Base-by-base conservation (phyloP, 129 eudicot species). In the Flaveria sonorensis region DNA sequence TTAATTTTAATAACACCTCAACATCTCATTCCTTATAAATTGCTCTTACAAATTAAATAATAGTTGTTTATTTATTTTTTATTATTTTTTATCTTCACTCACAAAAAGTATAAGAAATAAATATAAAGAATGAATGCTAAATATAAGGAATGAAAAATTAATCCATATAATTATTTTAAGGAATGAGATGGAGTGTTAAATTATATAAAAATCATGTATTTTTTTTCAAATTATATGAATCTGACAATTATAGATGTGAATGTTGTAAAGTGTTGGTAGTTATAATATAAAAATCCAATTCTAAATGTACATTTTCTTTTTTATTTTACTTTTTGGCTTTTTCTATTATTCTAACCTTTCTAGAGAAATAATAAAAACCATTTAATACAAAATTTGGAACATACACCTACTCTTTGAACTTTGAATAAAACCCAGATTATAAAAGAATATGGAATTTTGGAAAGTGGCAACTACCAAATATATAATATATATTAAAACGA, bases 351-450 rank as follows among this genome's bases (percentile, higher is more conserved):
- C 19, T 62, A 62, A 26, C 28, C 3, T 12, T 23, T 62, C 24
- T 13, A 28, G 13, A 24, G 14, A 24, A 24, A 28, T 24, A 5
- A 62, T 59, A 24, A 14, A 13, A 21, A 24, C 36, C 39, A 64
- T 32, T 64, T 32, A 20, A 32, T 32, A 21, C 70, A 28, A 40
- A 65, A 19, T 65, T 65, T 36, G 19, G 14, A 65, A 36, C 70
- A 28, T 36, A 36, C 71, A 66, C 40, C 71, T n/a, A 66, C 47
- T 39, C 26, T 66, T 63, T 63, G 71, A 36, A 66, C 51, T 66
- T 66, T 66, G 48, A 66, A 66, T 66, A 16, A 36, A 66, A n/a
- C 40, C 46, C 11, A 8, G 26, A 39, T 40, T 66, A 39, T 12
- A 36, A 66, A 66, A 66, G 24, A n/a, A 66, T 65, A 36, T 39